Evolutionary conservation across 2,329 filamentous ascomycete genomes (phyloP).

Genomic region (Penicillium sp.): DNA sequence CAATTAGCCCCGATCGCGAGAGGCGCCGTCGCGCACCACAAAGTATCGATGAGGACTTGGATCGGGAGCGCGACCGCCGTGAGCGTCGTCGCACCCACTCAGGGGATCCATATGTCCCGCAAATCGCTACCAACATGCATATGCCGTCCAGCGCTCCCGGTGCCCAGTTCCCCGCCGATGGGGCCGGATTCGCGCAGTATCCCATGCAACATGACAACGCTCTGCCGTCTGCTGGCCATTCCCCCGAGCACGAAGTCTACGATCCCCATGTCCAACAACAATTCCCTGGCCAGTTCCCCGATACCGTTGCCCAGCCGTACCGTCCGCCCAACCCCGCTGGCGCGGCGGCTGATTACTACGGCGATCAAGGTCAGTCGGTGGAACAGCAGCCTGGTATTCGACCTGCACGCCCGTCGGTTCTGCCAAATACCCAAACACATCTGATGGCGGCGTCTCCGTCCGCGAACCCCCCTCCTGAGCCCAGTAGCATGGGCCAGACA

Average conservation of each 20-base stretch:
- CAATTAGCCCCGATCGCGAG: constrained; percentile 30
- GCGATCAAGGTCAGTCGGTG: constrained; percentile 63
- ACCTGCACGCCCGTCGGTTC: constrained; percentile 53
- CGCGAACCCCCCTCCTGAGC: constrained; percentile 59
- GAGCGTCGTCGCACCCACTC: constrained; percentile 34
- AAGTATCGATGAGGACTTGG: constrained; percentile 20
- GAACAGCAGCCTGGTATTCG: constrained; percentile 61
- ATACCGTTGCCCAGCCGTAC: constrained; percentile 48
- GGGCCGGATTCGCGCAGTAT: constrained; percentile 37
- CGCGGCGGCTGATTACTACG: constrained; percentile 62
- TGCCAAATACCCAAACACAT: constrained; percentile 58
- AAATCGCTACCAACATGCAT: constrained; percentile 20
- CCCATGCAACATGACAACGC: constrained; percentile 34
- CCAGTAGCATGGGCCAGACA: constrained; percentile 50
- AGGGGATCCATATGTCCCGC: constrained; percentile 28
- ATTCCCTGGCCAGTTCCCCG: constrained; percentile 60
- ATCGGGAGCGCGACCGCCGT: constrained; percentile 22
- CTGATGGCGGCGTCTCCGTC: constrained; percentile 55
- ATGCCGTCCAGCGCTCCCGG: constrained; percentile 26
- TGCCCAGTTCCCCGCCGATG: constrained; percentile 33
- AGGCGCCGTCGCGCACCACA: constrained; percentile 20
- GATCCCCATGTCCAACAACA: constrained; percentile 57
- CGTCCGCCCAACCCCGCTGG: constrained; percentile 52
- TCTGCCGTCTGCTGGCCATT: constrained; percentile 17
- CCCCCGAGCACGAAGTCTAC: constrained; percentile 31